Conservation (phyloP, 2,329 filamentous ascomycete species). For the Talaromyces sp. region DNA sequence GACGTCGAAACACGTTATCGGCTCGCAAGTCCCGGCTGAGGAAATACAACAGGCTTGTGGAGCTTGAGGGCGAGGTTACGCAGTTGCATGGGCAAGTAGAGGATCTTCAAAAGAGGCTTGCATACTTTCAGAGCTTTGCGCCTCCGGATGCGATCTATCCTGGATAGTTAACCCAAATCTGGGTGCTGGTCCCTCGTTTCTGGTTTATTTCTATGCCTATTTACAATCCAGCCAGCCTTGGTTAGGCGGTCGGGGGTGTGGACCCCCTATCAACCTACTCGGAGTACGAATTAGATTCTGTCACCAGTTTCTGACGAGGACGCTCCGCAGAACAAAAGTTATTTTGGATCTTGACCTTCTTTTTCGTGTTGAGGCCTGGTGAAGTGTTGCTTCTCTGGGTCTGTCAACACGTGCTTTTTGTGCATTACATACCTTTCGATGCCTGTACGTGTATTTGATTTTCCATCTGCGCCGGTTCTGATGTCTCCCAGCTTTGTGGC, state of each 20-base stretch:
- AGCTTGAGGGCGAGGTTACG: conserved; percentile 67
- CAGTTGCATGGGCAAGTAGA: conserved; percentile 44
- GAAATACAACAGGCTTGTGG: conserved; percentile 65
- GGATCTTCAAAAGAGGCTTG: conserved; percentile 12
- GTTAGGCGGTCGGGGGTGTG: conserved; percentile 31
- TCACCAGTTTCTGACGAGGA: conserved; percentile 12
- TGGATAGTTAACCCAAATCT: not conserved
- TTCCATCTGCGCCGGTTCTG: conserved; percentile 40
- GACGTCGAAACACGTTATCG: conserved; percentile 86
- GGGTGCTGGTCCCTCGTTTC: not conserved
- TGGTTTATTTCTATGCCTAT: conserved; percentile 14
- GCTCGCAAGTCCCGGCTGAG: conserved; percentile 88
- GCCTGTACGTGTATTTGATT: conserved; percentile 14
- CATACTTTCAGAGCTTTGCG: conserved; percentile 1
- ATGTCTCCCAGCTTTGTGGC: conserved; percentile 38
- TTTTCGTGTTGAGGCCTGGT: conserved; percentile 7
- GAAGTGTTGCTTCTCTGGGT: conserved; percentile 8
- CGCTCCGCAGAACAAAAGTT: conserved; percentile 27
- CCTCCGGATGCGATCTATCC: not conserved
- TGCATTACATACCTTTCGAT: conserved; percentile 10
- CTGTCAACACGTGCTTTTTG: conserved; percentile 5
- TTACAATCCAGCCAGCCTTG: conserved; percentile 11
- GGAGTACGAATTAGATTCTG: conserved; percentile 18
- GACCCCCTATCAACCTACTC: conserved; percentile 22
- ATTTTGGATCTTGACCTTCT: conserved; percentile 14